Evolutionary conservation across 768 basidiomycete species (phyloP), one percentile per base, ranked within the genome.

Genomic region (Boletellus ananas): DNA sequence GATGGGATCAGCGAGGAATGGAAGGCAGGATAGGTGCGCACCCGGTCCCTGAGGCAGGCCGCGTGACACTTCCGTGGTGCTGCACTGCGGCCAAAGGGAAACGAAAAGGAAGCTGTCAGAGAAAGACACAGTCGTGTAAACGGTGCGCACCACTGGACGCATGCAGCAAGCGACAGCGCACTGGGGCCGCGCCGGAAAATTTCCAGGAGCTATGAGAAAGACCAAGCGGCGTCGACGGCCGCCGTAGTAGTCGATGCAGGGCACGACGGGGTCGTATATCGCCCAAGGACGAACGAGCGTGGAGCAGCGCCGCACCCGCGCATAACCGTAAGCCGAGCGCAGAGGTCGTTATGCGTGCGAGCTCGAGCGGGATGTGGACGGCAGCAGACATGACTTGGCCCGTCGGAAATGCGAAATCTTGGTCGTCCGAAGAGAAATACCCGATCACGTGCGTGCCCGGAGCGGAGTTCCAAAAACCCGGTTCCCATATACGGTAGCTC

Each of bases 1-100:
- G 13, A 29, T 31, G 39, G 18, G 29, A 33, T 36, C 12, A 16
- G 21, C n/a, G 40, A 14, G 23, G 9, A 42, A 41, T n/a, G 12
- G 6, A 20, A 14, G 17, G 34, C 12, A 17, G 6, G 18, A 2
- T 13, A 6, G 27, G 18, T 12, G 27, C 39, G 37, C 54, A 87
- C 87, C 87, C 87, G 43, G 83, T 84, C 37, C 86, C 87, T 6
- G 83, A 78, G 43, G 72, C 68, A 56, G 86, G 87, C 35, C 83
- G 78, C n/a, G 72, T 72, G 34, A 85, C 65, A 43, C 64, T 59
- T n/a, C 78, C 81, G 60, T 88, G 85, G 16, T 54, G 61, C 27
- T 25, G 65, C 18, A 34, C 59, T 61, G 27, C 36, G 39, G 50
- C 29, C 31, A 3, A 35, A 43, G 27, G 16, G 25, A 18, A 14